Conservation (phyloP, 768 basidiomycete species). For the Suillus bovinus region DNA sequence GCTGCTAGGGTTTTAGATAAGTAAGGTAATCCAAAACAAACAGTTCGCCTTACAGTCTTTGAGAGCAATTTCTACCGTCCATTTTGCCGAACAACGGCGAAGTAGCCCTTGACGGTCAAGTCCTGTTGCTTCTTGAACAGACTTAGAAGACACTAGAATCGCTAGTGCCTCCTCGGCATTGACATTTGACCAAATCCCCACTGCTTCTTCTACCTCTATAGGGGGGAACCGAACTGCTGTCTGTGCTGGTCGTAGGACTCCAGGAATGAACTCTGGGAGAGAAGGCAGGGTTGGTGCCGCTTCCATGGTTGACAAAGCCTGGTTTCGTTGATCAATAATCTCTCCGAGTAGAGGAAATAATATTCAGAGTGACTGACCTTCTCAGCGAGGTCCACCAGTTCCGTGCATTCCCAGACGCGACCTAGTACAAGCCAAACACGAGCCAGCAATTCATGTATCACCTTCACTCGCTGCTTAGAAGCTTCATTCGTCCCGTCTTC, state of each 20-base stretch:
- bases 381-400: slow-evolving; percentile 54
- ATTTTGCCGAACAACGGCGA: slow-evolving; percentile 54
- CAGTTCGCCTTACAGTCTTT: slow-evolving; percentile 61
- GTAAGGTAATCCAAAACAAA: slow-evolving; percentile 12
- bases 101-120: slow-evolving; percentile 57
- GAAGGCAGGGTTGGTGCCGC: slow-evolving; percentile 39
- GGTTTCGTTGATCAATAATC: slow-evolving; percentile 13
- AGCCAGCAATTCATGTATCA: slow-evolving; percentile 63
- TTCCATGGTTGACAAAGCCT: slow-evolving; percentile 50
- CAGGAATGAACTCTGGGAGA: slow-evolving; percentile 35
- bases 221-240: slow-evolving; percentile 44
- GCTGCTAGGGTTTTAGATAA: slow-evolving; percentile 41
- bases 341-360: slow-evolving; percentile 4
- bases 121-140: slow-evolving; percentile 64
- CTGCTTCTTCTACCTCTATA: slow-evolving; percentile 22
- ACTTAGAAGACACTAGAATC: slow-evolving; percentile 51
- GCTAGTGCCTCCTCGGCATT: slow-evolving; percentile 55
- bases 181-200: slow-evolving; percentile 39
- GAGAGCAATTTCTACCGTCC: slow-evolving; percentile 77
- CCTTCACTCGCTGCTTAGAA: slow-evolving; percentile 45
- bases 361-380: slow-evolving; percentile 42
- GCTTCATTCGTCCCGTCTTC: slow-evolving; percentile 41
- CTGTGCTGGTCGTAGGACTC: slow-evolving; percentile 45
- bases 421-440: slow-evolving; percentile 71
- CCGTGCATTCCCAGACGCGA: slow-evolving; percentile 63